These are phyloP conservation scores for Xylariaceae sp. DNA, from an alignment of 2,329 filamentous ascomycete genomes.

Conservation along the genomic window DNA sequence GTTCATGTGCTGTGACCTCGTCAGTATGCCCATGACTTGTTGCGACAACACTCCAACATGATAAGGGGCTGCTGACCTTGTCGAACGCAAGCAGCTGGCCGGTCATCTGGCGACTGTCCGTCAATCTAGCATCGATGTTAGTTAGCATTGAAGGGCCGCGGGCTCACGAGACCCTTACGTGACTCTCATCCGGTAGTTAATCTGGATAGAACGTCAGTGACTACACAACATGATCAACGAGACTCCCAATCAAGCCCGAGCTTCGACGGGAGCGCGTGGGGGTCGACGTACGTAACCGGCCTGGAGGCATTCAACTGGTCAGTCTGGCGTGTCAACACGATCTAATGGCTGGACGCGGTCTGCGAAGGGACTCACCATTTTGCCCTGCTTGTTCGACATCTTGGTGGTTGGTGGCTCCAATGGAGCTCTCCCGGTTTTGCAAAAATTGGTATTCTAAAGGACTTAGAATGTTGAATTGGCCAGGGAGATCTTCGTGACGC, in stretches of 20 bases:
- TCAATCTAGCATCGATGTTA: slow-evolving; percentile 42
- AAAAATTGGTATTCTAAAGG: slow-evolving; percentile 41
- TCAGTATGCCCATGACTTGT: slow-evolving; percentile 7
- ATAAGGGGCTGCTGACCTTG: slow-evolving; percentile 56
- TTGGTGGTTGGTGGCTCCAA: slow-evolving; percentile 41
- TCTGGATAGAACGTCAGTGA: slow-evolving; percentile 50
- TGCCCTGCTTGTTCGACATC: slow-evolving; percentile 92
- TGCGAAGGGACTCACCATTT: slow-evolving; percentile 75
- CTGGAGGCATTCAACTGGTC: slow-evolving; percentile 52
- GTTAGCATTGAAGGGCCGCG: slow-evolving; percentile 11
- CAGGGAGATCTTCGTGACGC: slow-evolving; percentile 36
- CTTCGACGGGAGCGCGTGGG: slow-evolving; percentile 20
- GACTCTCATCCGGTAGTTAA: slow-evolving; percentile 99
- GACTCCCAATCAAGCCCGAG: slow-evolving; percentile 9
- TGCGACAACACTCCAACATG: too few relatives aligned
- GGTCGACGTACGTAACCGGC: slow-evolving; percentile 62
- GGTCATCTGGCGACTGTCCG: slow-evolving; percentile 92
- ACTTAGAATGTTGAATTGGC: slow-evolving; percentile 26
- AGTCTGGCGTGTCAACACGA: slow-evolving; percentile 56
- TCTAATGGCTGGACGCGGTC: slow-evolving; percentile 38
- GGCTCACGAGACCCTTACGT: slow-evolving; percentile 43
- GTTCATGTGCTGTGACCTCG: slow-evolving; percentile 79
- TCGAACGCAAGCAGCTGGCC: slow-evolving; percentile 98
- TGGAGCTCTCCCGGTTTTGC: slow-evolving; percentile 37
- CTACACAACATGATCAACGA: slow-evolving; percentile 9